Percentiles rank a stretch among this genome's conserved stretches.
Evolutionary conservation across 768 basidiomycete genomes (phyloP).

Genomic region (Serendipita sp.): DNA sequence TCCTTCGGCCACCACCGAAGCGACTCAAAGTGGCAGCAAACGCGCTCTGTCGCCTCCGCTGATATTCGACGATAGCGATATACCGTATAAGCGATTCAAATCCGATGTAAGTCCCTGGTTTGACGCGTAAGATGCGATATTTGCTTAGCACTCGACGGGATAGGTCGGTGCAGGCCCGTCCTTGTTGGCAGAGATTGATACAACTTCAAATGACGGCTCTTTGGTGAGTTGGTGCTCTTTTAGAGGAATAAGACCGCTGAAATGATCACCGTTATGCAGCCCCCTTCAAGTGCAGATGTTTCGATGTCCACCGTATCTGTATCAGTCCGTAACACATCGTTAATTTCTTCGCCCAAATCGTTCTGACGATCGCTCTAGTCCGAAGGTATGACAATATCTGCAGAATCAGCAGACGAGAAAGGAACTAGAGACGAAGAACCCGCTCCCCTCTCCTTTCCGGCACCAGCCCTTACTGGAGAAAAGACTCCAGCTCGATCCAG

Average conservation of each 20-base stretch:
- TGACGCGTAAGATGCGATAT: not conserved
- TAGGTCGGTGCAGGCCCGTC: not conserved
- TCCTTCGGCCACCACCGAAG: not conserved
- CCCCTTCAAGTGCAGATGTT: constrained; percentile 3
- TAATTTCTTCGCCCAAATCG: no score
- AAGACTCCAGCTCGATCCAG: not conserved
- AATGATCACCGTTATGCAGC: not conserved
- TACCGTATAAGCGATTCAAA: constrained; percentile 4
- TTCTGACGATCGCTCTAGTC: not conserved
- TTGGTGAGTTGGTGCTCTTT: not conserved
- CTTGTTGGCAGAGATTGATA: not conserved
- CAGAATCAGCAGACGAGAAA: not conserved
- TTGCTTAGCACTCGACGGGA: not conserved
- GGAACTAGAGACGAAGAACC: not conserved
- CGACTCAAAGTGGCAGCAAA: not conserved
- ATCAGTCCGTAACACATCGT: not conserved
- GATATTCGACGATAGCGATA: not conserved
- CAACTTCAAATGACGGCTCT: not conserved
- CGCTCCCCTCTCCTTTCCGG: not conserved
- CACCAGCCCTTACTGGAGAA: not conserved
- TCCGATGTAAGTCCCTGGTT: not conserved
- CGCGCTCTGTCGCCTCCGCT: not conserved
- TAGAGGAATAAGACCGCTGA: no score
- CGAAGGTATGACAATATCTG: not conserved
- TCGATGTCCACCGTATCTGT: not conserved